Evolutionary conservation across 208 protist genomes (phyloP), one percentile per base, ranked within the genome.

Genomic region (Herpetomonas tarakana): DNA sequence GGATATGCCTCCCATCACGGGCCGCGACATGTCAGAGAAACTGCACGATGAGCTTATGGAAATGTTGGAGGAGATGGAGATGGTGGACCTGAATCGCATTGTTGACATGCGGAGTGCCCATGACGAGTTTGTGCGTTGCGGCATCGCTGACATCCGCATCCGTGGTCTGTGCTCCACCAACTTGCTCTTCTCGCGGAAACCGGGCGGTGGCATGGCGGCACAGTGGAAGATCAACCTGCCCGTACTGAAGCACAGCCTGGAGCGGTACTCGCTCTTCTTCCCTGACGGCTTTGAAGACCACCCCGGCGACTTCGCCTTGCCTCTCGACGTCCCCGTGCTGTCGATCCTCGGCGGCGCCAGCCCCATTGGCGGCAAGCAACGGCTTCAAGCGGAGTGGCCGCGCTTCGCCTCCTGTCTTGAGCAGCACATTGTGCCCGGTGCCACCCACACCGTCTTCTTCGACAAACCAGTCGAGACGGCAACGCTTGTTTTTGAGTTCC

Each of bases 401-500:
- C 68, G 47, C 7, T 80, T 62, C 57, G 72, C 71, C 0, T 14
- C 25, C 9, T 27, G 45, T 1, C 50, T 78, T 28, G 60, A 79
- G 28, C 68, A 90, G 73, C 69, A 77, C 59, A 51, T 76, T n/a
- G 50, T 90, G 11, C 64, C 56, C 2, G 49, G 58, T n/a, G 78
- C 83, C 1, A 68, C 74, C 19, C 79, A 90, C 57, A 84, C 71
- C 1, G 52, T 90, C 16, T 80, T 78, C 62, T 84, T 77, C 53
- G 79, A 86, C 54, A 61, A 81, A 30, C 55, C 78, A n/a, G 57
- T 64, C 9, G 71, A 63, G 7, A 81, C 74, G 0, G 25, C 73
- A 0, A 22, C 28, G 0, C 41, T 74, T 1, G 58, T 81, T 3
- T 65, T 50, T 14, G 25, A 47, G 1, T 86, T 86, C 54, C 21